Percentiles rank a stretch among this genome's conserved stretches.
Evolutionary conservation across 192 early-diverging fungal species (phyloP).

Genomic region (Dissophora globulifera): DNA sequence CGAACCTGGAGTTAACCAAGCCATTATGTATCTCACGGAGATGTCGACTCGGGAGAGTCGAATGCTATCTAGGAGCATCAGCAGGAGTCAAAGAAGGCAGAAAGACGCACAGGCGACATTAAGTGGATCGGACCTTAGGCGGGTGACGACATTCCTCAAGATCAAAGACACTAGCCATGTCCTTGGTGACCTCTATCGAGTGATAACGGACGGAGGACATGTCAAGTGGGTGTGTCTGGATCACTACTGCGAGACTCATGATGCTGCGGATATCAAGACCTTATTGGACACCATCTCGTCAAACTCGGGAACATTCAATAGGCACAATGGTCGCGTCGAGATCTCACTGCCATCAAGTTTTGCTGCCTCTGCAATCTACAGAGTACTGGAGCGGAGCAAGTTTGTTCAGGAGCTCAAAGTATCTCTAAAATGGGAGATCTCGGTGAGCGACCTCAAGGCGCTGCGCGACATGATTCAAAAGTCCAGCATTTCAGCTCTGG

Average conservation of each 20-base stretch:
- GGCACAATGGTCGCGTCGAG: slow-evolving; percentile 8
- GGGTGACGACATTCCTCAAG: slow-evolving; percentile 5
- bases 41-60: too few relatives aligned
- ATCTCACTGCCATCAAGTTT: not conserved
- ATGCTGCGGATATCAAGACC: not conserved
- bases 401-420: slow-evolving; percentile 17
- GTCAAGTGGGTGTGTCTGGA: slow-evolving; percentile 31
- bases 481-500: slow-evolving; percentile 4
- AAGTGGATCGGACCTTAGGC: slow-evolving; percentile 13
- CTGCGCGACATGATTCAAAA: slow-evolving; percentile 13
- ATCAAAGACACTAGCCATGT: not conserved
- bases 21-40: slow-evolving; percentile 6
- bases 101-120: not conserved
- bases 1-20: slow-evolving; percentile 5
- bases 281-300: not conserved
- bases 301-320: slow-evolving; percentile 11
- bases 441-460: not conserved
- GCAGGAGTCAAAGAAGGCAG: too few relatives aligned
- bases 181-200: slow-evolving; percentile 24
- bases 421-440: not conserved
- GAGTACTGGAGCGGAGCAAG: slow-evolving; percentile 5
- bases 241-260: slow-evolving; percentile 12
- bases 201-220: slow-evolving; percentile 8
- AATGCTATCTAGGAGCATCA: too few relatives aligned
- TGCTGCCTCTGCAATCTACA: slow-evolving; percentile 13